Percentiles rank a stretch among this genome's conserved stretches.
phyloP scores from a whole-genome alignment of 176 grass and related monocot genomes.

The Cenchrus purpureus region DNA sequence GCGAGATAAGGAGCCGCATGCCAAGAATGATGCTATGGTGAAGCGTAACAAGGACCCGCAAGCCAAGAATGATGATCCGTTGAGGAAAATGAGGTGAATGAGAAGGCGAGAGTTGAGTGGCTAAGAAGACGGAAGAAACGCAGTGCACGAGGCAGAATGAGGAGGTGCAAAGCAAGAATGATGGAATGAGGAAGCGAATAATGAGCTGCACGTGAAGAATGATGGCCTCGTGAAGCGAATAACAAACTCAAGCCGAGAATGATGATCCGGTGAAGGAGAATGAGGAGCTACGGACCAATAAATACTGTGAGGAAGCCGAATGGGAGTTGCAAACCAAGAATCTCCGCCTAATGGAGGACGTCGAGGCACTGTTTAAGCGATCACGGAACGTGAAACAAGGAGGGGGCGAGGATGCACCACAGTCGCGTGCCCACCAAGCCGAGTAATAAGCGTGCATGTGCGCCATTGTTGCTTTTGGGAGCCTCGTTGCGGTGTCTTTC shows the following conservation, averaged over 20 bases:
- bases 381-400: slow-evolving; percentile 12
- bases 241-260: background rate
- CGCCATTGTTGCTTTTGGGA: background rate
- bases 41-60: background rate
- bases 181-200: background rate
- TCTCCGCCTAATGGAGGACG: background rate
- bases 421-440: background rate
- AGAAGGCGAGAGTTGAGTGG: background rate
- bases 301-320: no score
- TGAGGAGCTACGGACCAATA: no score
- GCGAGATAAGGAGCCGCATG: background rate
- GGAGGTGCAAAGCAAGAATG: background rate
- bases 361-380: background rate
- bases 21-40: background rate
- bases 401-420: no score
- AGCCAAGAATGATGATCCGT: background rate
- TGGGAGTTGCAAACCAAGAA: background rate
- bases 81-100: background rate
- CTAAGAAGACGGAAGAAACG: background rate
- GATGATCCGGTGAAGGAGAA: no score
- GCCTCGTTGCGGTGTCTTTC: no score
- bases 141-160: slow-evolving; percentile 3
- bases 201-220: background rate
- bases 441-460: background rate
- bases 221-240: background rate